Conservation (phyloP, 1,139 yeast genomes). For the Taphrina wiesneri region DNA sequence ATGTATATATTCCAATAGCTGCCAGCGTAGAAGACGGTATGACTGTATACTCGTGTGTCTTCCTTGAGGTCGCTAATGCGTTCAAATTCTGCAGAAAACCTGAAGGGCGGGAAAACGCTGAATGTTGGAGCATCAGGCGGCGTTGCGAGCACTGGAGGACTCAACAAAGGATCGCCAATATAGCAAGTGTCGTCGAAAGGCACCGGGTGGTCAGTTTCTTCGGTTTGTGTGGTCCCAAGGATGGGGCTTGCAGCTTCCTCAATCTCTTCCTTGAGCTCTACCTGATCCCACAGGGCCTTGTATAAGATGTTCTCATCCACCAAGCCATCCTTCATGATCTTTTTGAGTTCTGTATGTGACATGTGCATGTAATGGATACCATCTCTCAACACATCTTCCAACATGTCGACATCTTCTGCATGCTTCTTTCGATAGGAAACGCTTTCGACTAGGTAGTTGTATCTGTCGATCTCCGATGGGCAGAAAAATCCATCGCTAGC, state of each 20-base stretch:
- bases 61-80: conserved; percentile 51
- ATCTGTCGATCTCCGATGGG: conserved; percentile 57
- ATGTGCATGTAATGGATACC: conserved; percentile 54
- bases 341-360: conserved; percentile 40
- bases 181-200: conserved; percentile 29
- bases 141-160: conserved; percentile 2
- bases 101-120: conserved; percentile 55
- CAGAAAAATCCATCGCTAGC: conserved; percentile 56
- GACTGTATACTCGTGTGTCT: conserved; percentile 54
- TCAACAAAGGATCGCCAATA: conserved; percentile 26
- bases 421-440: conserved; percentile 45
- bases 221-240: conserved; percentile 13
- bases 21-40: conserved; percentile 59
- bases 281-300: conserved; percentile 30
- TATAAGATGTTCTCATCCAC: conserved; percentile 18
- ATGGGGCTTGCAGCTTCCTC: background rate
- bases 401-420: conserved; percentile 37
- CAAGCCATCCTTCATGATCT: conserved; percentile 12
- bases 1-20: conserved; percentile 59
- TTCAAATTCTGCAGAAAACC: conserved; percentile 56
- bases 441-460: conserved; percentile 50
- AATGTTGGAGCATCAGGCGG: conserved; percentile 4
- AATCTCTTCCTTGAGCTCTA: conserved; percentile 26
- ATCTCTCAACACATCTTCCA: conserved; percentile 47
- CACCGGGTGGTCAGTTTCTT: conserved; percentile 22